Base-by-base conservation (phyloP, 73 alveolate genomes). In the Loxodes magnus region DNA sequence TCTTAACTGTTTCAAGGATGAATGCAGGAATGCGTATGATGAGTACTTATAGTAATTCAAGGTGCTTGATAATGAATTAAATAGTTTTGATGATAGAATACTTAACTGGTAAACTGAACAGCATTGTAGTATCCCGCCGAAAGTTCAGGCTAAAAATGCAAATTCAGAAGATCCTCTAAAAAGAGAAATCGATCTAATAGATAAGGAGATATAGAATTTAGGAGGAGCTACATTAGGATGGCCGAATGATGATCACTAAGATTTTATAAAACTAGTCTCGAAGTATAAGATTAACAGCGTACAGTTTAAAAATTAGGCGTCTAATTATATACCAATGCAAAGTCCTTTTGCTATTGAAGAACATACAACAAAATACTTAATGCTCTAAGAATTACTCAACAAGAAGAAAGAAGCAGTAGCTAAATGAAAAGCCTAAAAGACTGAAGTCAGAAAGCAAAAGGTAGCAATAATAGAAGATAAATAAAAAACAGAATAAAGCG, bases 361-460 rank as follows among this genome's bases (percentile, higher is more conserved):
- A 9, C 59, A 46, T 46, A 9, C n/a, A 1, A 25, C 9, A 24
- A 46, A 24, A 2, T 46, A 46, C 2, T 12, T 7, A 16, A 19
- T 7, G 2, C 27, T 12, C 17, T 5, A 25, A 9, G 7, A n/a
- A 0, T 24, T 46, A 9, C 22, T 25, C 2, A 41, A 46, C n/a
- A 46, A 46, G 59, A 46, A 46, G 27, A 46, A 46, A 46, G 59
- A 46, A 21, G 17, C 27, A n/a, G 14, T 46, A 20, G 21, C 16
- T 16, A 46, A 24, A 46, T 46, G 59, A 3, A 46, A 23, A 46
- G 59, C 22, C n/a, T 37, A 46, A 46, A 46, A 46, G 39, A 24
- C 5, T 10, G 27, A 46, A 2, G n/a, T 9, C 5, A 46, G 27
- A 21, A 17, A 17, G 27, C 7, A 20, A n/a, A 21, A 16, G 22